Evolutionary conservation across 148 eudicot species (phyloP).

Genomic region (Limonium bicolor): DNA sequence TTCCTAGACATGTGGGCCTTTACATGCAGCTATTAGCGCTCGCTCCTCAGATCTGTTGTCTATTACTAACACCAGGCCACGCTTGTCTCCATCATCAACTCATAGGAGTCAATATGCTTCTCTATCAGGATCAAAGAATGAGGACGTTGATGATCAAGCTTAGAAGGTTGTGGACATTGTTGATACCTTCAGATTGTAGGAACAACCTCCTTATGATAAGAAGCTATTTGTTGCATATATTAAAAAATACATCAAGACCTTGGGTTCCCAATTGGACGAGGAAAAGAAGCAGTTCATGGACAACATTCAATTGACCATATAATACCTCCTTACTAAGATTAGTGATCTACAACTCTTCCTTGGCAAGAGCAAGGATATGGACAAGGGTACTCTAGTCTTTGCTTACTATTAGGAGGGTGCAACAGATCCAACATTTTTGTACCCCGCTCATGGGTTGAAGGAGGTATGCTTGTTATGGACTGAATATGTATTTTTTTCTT

Average conservation of each 20-base stretch:
- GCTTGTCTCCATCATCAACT: too few species aligned
- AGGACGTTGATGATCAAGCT: constrained; percentile 36
- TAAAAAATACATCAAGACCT: constrained; percentile 31
- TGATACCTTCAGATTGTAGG: constrained; percentile 35
- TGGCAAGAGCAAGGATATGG: constrained; percentile 42
- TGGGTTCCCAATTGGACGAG: constrained; percentile 20
- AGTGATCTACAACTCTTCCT: constrained; percentile 40
- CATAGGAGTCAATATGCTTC: too few species aligned
- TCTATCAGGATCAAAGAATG: too few species aligned
- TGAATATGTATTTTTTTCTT: too few species aligned
- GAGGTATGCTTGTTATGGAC: too few species aligned
- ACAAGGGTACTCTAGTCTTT: constrained; percentile 19
- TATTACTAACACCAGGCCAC: too few species aligned
- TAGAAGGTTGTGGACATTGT: constrained; percentile 38
- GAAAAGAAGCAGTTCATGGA: constrained; percentile 27
- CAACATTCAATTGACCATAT: constrained; percentile 24
- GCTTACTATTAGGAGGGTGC: constrained; percentile 47
- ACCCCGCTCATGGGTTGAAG: constrained; percentile 31
- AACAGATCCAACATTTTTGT: constrained; percentile 41
- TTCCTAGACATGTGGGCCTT: too few species aligned
- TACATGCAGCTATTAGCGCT: too few species aligned
- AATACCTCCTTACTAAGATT: constrained; percentile 34
- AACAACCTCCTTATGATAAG: constrained; percentile 44
- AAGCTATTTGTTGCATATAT: constrained; percentile 28
- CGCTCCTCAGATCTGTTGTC: too few species aligned